A percentile compares a stretch with the other conserved stretches of the same genome.
Evolutionary conservation across 2,329 filamentous ascomycete species (phyloP).

Genomic region (Raffaelea albimanens): DNA sequence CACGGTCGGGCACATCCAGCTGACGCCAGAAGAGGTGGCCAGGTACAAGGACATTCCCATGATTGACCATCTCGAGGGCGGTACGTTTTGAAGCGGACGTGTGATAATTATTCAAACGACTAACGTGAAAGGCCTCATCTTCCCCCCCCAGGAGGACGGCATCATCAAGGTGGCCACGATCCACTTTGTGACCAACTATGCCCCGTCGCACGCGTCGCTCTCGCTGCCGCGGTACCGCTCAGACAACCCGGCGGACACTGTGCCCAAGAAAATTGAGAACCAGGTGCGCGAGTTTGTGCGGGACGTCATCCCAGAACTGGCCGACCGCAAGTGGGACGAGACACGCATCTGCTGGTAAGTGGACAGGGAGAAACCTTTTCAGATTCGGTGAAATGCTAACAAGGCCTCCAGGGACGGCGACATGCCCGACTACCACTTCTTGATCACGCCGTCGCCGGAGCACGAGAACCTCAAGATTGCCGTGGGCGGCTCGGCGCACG

Average conservation of each 20-base stretch:
- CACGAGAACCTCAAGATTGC: constrained; percentile 3
- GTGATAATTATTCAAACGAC: too few relatives aligned
- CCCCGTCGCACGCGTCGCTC: constrained; percentile 5
- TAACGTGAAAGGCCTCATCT: background rate
- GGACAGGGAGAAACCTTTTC: too few relatives aligned
- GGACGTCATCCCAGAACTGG: constrained; percentile 36
- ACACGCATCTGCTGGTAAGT: constrained; percentile 46
- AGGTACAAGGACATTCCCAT: constrained; percentile 48
- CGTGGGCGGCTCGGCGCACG: constrained; percentile 15
- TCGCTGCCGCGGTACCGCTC: constrained; percentile 6
- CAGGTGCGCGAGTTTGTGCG: constrained; percentile 36
- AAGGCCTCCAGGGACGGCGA: constrained; percentile 9
- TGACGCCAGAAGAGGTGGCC: constrained; percentile 43
- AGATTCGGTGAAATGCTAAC: background rate
- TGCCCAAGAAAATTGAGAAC: constrained; percentile 34
- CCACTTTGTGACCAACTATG: constrained; percentile 6
- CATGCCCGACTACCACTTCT: constrained; percentile 6
- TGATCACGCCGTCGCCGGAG: constrained; percentile 1
- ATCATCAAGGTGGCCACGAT: constrained; percentile 2
- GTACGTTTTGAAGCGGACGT: too few relatives aligned
- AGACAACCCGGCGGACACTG: constrained; percentile 16
- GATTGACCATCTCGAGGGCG: constrained; percentile 29
- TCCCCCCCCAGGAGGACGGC: constrained; percentile 5
- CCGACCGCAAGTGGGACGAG: constrained; percentile 30
- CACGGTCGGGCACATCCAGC: constrained; percentile 49